Base-by-base conservation (phyloP, 805 yeast genomes). In the Monosporozyma yasuniensis region DNA sequence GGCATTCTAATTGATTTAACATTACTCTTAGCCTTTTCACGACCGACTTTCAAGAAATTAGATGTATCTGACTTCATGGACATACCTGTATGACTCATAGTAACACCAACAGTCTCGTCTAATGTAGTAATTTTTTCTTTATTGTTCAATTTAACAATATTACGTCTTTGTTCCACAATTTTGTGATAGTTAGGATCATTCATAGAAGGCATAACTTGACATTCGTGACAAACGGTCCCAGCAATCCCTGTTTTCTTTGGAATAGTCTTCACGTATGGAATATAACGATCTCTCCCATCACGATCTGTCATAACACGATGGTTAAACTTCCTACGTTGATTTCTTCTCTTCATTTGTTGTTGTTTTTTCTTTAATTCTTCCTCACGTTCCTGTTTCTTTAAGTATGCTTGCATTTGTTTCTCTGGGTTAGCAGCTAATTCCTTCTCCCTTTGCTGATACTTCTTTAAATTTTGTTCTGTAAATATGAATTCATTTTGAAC, bases 181-280 rank as follows among this genome's bases (percentile, higher is more conserved):
- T 83, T 75, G 45, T 72, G 67, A 65, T 89, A 88, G 63, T 84
- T 83, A 27, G 78, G 75, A 61, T 88, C 95, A 42, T 73, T 70
- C 59, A 80, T 78, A 4, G 88, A 79, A 11, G 98, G 97, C 47
- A 84, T 78, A 19, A 87, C 82, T 58, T 84, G 87, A 66, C 97
- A 90, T 64, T 93, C 99, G 64, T 93, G 97, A 50, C 83, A 85
- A 27, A 91, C 83, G 35, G 89, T 87, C 37, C 99, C 99, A 11
- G 80, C 77, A 34, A 93, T 68, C 2, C 89, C 78, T 0, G 99
- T 90, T 59, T 87, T 86, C 63, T 81, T 89, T 0, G 96, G 96
- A 50, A 88, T 87, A 0, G 95, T 86, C 65, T 83, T 85, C 11
- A 87, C 90, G 64, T 80, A 87, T 11, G 95, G 95, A n/a, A 83